Conservation (phyloP, 768 basidiomycete genomes). For the Naganishia antarctica region DNA sequence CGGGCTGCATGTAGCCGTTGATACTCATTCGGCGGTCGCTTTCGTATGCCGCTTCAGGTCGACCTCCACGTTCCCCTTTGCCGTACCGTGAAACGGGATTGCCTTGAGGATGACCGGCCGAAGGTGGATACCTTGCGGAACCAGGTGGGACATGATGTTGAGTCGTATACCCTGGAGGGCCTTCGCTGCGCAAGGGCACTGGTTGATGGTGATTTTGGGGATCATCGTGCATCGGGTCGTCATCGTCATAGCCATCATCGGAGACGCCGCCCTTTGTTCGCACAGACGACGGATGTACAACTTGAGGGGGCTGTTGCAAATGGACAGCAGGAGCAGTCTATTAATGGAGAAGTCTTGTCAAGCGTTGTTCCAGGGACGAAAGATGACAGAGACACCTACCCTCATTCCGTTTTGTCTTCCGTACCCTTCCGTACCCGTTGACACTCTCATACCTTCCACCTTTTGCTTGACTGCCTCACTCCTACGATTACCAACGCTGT, state of each 20-base stretch:
- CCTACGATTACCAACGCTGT: conserved; percentile 22
- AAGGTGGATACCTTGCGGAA: not conserved
- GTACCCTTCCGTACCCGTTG: conserved; percentile 3
- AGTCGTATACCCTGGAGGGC: not conserved
- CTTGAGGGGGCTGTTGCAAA: not conserved
- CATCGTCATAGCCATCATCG: conserved; percentile 18
- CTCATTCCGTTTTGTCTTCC: conserved; percentile 4
- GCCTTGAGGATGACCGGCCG: not conserved
- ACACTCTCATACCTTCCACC: conserved; percentile 24
- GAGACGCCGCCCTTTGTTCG: not conserved
- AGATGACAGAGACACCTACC: not conserved
- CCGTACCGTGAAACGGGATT: not conserved
- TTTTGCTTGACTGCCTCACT: conserved; percentile 28
- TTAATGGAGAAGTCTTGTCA: not conserved
- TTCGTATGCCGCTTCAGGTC: not conserved
- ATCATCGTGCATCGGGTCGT: conserved; percentile 10
- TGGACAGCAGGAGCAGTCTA: conserved; percentile 23
- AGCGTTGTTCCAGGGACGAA: not conserved
- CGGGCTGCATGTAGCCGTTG: conserved; percentile 1
- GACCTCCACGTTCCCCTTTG: not conserved
- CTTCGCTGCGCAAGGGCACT: not conserved
- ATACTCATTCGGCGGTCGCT: not conserved
- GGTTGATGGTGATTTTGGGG: not conserved
- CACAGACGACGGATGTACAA: not conserved
- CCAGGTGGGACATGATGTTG: not conserved